Evolutionary conservation across 805 yeast genomes (phyloP).

Genomic region (Pichia cephalocereana): DNA sequence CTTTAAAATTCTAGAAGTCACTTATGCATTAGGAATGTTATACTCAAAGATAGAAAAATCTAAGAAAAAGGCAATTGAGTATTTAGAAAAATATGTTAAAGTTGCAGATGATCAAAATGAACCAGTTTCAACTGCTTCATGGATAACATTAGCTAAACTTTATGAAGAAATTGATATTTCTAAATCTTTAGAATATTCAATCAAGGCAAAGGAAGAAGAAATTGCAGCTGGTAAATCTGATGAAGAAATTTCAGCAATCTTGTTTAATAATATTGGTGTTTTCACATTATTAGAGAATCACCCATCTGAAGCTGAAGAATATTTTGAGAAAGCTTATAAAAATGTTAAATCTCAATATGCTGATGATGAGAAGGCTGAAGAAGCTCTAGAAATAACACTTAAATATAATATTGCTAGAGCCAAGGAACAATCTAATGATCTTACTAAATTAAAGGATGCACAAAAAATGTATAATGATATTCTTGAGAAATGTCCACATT

Average conservation of each 20-base stretch:
- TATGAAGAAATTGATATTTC: slow-evolving; percentile 58
- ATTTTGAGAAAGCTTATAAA: slow-evolving; percentile 33
- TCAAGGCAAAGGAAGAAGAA: slow-evolving; percentile 38
- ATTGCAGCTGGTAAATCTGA: slow-evolving; percentile 25
- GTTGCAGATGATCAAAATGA: slow-evolving; percentile 50
- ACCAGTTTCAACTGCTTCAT: slow-evolving; percentile 54
- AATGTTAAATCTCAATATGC: slow-evolving; percentile 28
- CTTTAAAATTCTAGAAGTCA: slow-evolving; percentile 65
- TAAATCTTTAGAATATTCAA: slow-evolving; percentile 56
- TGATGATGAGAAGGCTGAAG: slow-evolving; percentile 12
- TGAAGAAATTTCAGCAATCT: slow-evolving; percentile 46
- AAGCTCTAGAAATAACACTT: slow-evolving; percentile 34
- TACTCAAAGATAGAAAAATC: slow-evolving; percentile 40
- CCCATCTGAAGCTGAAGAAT: slow-evolving; percentile 37
- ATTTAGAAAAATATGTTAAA: slow-evolving; percentile 63
- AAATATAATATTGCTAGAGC: slow-evolving; percentile 73
- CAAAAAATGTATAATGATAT: slow-evolving; percentile 42
- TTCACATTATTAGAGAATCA: slow-evolving; percentile 52
- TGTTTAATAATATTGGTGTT: slow-evolving; percentile 80
- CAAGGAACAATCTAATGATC: slow-evolving; percentile 25
- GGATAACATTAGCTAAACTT: slow-evolving; percentile 57
- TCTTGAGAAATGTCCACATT: slow-evolving; percentile 54
- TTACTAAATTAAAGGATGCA: slow-evolving; percentile 22
- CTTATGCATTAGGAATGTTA: slow-evolving; percentile 66
- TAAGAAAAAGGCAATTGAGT: slow-evolving; percentile 44